Percentiles rank a stretch among this genome's conserved stretches.
phyloP scores from a whole-genome alignment of 2,329 filamentous ascomycete genomes.

The Pseudopithomyces chartarum region DNA sequence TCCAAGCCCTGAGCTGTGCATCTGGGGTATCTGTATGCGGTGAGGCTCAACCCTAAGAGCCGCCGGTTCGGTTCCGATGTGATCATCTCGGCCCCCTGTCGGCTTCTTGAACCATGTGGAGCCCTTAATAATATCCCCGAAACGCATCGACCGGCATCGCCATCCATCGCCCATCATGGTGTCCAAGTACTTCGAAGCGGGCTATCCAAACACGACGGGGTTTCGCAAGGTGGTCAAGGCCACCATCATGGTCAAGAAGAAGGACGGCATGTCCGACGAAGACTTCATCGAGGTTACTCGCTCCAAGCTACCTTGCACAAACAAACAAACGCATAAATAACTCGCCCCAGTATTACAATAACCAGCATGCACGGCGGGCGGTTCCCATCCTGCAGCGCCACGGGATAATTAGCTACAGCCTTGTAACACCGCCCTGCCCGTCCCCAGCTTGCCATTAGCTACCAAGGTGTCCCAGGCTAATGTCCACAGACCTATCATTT shows the following conservation, averaged over 20 bases:
- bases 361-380: conserved; percentile 50
- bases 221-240: conserved; percentile 55
- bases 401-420: conserved; percentile 51
- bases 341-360: conserved; percentile 54
- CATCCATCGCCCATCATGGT: conserved; percentile 42
- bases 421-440: conserved; percentile 37
- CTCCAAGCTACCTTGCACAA: neutral
- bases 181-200: conserved; percentile 52
- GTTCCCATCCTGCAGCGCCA: conserved; percentile 51
- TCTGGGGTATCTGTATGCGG: conserved; percentile 4
- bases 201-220: conserved; percentile 50
- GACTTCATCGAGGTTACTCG: conserved; percentile 42
- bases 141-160: neutral
- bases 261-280: conserved; percentile 50
- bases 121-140: neutral
- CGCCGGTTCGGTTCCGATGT: conserved; percentile 9
- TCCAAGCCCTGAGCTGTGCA: neutral
- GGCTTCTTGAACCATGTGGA: neutral
- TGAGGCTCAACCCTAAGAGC: conserved; percentile 10
- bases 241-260: conserved; percentile 54
- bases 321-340: conserved; percentile 16
- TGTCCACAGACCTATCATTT: conserved; percentile 51
- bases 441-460: neutral
- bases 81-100: neutral
- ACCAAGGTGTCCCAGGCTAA: conserved; percentile 8